These are phyloP conservation scores for Ophiobolus disseminans DNA, from an alignment of 2,329 filamentous ascomycete species.

Conservation along the genomic window DNA sequence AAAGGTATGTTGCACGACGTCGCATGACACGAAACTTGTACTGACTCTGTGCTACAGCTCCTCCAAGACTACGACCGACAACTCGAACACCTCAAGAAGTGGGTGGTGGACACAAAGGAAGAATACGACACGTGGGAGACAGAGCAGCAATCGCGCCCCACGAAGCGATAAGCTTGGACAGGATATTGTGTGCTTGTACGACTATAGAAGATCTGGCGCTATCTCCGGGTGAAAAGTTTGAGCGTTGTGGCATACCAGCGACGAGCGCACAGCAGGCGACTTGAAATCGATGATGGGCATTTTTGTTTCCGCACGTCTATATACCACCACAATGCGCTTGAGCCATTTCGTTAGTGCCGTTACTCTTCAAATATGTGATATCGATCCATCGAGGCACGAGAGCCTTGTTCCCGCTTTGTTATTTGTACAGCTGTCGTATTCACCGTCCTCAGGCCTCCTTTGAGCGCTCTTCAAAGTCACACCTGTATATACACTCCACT, in stretches of 20 bases:
- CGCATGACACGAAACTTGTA: background rate
- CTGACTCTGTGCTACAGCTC: slow-evolving; percentile 60
- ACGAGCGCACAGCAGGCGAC: slow-evolving; percentile 8
- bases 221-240: slow-evolving; percentile 21
- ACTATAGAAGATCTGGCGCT: slow-evolving; percentile 17
- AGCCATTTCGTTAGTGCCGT: no score
- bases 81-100: slow-evolving; percentile 74
- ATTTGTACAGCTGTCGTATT: no score
- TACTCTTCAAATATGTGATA: no score
- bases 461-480: no score
- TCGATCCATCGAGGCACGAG: no score
- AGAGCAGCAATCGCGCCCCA: slow-evolving; percentile 32
- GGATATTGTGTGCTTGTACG: slow-evolving; percentile 12
- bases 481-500: no score
- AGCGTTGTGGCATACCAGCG: slow-evolving; percentile 21
- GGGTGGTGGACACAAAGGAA: slow-evolving; percentile 64
- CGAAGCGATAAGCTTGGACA: slow-evolving; percentile 29
- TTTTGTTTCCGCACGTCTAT: background rate
- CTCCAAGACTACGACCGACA: slow-evolving; percentile 84
- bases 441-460: no score
- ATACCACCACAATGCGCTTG: no score
- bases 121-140: slow-evolving; percentile 65
- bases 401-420: no score
- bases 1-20: slow-evolving; percentile 62
- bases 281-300: background rate